Evolutionary conservation across 495 filamentous ascomycete genomes (phyloP).

Genomic region (Penicillium canariense): DNA sequence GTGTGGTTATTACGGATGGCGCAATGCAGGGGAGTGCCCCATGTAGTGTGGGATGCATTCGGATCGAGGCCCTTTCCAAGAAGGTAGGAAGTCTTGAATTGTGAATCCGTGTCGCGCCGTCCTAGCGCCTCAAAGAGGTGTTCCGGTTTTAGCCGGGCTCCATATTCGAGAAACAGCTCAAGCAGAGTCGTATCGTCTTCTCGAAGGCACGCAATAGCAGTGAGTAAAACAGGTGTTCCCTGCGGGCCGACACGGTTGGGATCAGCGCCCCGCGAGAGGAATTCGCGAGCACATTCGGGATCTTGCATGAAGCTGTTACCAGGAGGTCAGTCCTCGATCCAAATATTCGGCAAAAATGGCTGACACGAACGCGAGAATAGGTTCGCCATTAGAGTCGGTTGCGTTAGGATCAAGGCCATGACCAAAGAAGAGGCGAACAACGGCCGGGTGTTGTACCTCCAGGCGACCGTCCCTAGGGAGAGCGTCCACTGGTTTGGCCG

Average conservation of each 20-base stretch:
- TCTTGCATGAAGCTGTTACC: constrained; percentile 2
- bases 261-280: constrained; percentile 14
- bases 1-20: background rate
- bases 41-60: constrained; percentile 7
- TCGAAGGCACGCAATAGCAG: background rate
- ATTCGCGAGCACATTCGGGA: constrained; percentile 10
- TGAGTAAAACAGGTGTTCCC: background rate
- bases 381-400: constrained; percentile 59
- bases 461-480: background rate
- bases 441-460: background rate
- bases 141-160: constrained; percentile 2
- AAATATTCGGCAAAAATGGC: background rate
- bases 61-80: constrained; percentile 17
- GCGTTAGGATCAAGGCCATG: constrained; percentile 93
- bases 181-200: constrained; percentile 1
- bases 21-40: constrained; percentile 15
- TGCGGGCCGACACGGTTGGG: constrained; percentile 2
- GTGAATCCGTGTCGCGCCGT: background rate
- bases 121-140: constrained; percentile 10
- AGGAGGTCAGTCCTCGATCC: background rate
- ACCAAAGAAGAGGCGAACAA: constrained; percentile 46
- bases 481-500: background rate
- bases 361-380: constrained; percentile 6
- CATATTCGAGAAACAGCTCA: constrained; percentile 10
- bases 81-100: constrained; percentile 14